Evolutionary conservation across 345 rosid genomes (phyloP), one percentile per base, ranked within the genome.

Genomic region (Tarenaya hassleriana): DNA sequence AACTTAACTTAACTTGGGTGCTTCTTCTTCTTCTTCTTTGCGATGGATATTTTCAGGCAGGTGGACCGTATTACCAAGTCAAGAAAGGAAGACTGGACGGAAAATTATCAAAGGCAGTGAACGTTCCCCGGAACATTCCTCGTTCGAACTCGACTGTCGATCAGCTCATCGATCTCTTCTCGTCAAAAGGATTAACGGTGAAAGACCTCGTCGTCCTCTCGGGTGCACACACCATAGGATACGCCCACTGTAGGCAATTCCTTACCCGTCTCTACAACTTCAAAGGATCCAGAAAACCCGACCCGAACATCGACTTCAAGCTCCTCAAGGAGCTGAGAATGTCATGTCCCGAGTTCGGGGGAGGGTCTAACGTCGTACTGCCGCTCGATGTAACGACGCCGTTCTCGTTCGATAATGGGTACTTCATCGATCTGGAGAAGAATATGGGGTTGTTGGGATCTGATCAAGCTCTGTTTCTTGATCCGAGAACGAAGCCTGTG

Each of bases 211-310:
- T 90, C 0, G 94, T 96, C 42, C 88, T 84, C 21, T 86, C 98
- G 5, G 98, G 98, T 19, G 92, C 83, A 55, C 98, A 87, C 75
- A 91, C 96, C 50, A 77, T 87, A 12, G 96, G 96, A 1, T 56
- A 78, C 3, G 52, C 74, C 14, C 95, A 87, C 62, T 87, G 96
- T 67, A 3, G 61, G 0, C 61, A 89, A 7, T 91, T 91, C 73
- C 61, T 72, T 0, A 15, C 16, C 40, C 77, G 95, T 3, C 84
- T 87, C 18, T 91, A 82, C 71, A n/a, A n/a, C n/a, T n/a, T n/a
- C n/a, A n/a, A n/a, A n/a, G n/a, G n/a, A n/a, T n/a, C n/a, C n/a
- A n/a, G n/a, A n/a, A n/a, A n/a, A n/a, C 98, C 96, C 5, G 69
- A 73, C 32, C 91, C 80, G 62, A 95, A 91, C 66, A 73, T 91